phyloP scores from a whole-genome alignment of 78 protist species.

The Dictyostelium capitatum region DNA sequence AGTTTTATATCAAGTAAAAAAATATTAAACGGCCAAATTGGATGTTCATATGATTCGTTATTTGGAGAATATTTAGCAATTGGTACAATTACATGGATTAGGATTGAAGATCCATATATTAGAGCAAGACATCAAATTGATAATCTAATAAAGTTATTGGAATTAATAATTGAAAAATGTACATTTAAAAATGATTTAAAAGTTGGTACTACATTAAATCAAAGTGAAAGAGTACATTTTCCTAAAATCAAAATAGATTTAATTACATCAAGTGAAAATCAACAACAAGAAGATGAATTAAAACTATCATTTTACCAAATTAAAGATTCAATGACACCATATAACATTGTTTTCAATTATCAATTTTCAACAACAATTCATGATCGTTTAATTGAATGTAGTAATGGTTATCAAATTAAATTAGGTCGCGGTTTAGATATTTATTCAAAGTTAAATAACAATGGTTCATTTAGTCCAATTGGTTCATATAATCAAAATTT shows the following conservation, averaged over 20 bases:
- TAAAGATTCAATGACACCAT: constrained; percentile 1
- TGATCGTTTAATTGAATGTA: constrained; percentile 30
- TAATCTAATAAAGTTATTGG: constrained; percentile 34
- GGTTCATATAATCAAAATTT: constrained; percentile 29
- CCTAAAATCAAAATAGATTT: constrained; percentile 14
- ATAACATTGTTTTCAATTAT: constrained; percentile 28
- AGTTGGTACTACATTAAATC: neutral
- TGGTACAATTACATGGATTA: neutral
- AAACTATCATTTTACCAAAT: neutral
- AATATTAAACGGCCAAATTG: constrained; percentile 33
- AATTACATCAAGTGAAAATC: constrained; percentile 13
- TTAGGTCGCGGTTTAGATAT: constrained; percentile 69
- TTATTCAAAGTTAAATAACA: constrained; percentile 29
- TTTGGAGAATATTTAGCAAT: constrained; percentile 31
- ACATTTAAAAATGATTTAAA: neutral
- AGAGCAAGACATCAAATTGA: constrained; percentile 65
- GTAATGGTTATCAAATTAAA: constrained; percentile 26
- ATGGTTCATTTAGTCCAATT: constrained; percentile 14
- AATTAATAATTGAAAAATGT: constrained; percentile 16
- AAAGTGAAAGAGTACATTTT: neutral
- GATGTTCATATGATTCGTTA: constrained; percentile 32
- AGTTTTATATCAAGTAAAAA: constrained; percentile 8
- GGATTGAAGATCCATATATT: constrained; percentile 72
- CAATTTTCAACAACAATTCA: constrained; percentile 46
- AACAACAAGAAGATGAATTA: constrained; percentile 58